A percentile compares a stretch with the other conserved stretches of the same genome.
phyloP scores from a whole-genome alignment of 208 protist species.

The Vickermania ingenoplastis region DNA sequence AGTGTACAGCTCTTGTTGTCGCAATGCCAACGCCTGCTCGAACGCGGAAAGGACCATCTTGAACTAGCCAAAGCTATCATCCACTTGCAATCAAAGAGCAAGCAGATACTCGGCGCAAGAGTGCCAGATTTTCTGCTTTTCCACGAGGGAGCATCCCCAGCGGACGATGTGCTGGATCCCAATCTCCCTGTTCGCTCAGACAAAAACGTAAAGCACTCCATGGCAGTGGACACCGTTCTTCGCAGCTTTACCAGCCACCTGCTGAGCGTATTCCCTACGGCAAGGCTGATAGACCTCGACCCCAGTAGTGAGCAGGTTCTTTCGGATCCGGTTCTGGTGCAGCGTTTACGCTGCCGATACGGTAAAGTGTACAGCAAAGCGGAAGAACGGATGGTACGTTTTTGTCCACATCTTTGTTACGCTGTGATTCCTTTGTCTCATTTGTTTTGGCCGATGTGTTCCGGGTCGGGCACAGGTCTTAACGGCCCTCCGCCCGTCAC shows the following conservation, averaged over 20 bases:
- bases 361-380: constrained; percentile 55
- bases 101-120: constrained; percentile 67
- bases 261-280: constrained; percentile 36
- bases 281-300: constrained; percentile 68
- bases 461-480: constrained; percentile 1
- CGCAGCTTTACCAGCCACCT: constrained; percentile 59
- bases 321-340: constrained; percentile 53
- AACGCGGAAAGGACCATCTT: constrained; percentile 23
- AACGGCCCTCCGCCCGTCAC: constrained; percentile 23
- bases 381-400: constrained; percentile 27
- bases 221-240: constrained; percentile 38
- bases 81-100: constrained; percentile 65
- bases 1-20: constrained; percentile 47
- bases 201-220: neutral
- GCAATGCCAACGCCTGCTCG: constrained; percentile 50
- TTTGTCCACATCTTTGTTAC: constrained; percentile 62
- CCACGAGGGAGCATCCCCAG: constrained; percentile 36
- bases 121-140: constrained; percentile 74
- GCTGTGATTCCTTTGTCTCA: constrained; percentile 49
- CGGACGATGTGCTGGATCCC: constrained; percentile 67
- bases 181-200: constrained; percentile 23
- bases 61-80: constrained; percentile 58
- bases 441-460: constrained; percentile 29
- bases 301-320: constrained; percentile 36
- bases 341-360: constrained; percentile 73